Conservation (phyloP, 495 filamentous ascomycete genomes). For the Aspergillus carlsbadensis region DNA sequence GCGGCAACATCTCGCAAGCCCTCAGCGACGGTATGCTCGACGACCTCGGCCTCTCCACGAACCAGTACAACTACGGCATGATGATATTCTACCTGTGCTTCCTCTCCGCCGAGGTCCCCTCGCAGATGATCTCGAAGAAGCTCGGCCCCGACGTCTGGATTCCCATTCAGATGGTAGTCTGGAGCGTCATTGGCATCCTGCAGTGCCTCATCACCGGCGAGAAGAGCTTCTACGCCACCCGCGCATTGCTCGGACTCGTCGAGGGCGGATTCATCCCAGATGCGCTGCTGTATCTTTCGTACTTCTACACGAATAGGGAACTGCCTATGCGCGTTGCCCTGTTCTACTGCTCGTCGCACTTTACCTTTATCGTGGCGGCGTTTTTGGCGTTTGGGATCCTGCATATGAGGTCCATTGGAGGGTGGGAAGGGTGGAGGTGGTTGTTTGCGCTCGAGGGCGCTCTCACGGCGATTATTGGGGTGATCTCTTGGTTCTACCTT, state of each 20-base stretch:
- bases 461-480: conserved; percentile 50
- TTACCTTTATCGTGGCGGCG: conserved; percentile 46
- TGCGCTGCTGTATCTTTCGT: conserved; percentile 45
- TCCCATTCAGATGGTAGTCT: conserved; percentile 65
- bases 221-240: conserved; percentile 55
- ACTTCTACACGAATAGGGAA: conserved; percentile 58
- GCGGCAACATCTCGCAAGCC: conserved; percentile 66
- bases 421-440: conserved; percentile 37
- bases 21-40: conserved; percentile 62
- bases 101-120: conserved; percentile 60
- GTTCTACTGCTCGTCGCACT: conserved; percentile 62
- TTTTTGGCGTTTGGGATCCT: conserved; percentile 49
- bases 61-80: conserved; percentile 66
- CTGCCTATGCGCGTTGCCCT: conserved; percentile 58
- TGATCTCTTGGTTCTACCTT: conserved; percentile 49
- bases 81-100: conserved; percentile 34
- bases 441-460: conserved; percentile 46
- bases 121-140: conserved; percentile 51
- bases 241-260: conserved; percentile 59
- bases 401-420: conserved; percentile 37
- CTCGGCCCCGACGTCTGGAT: conserved; percentile 73
- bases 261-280: conserved; percentile 57
- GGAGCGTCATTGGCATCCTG: conserved; percentile 57
- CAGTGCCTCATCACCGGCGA: conserved; percentile 58
- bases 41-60: conserved; percentile 55